Percentiles rank a stretch among this genome's conserved stretches.
phyloP scores from a whole-genome alignment of 202 grass and related monocot species.

The Bolboschoenoplectus hybrid region DNA sequence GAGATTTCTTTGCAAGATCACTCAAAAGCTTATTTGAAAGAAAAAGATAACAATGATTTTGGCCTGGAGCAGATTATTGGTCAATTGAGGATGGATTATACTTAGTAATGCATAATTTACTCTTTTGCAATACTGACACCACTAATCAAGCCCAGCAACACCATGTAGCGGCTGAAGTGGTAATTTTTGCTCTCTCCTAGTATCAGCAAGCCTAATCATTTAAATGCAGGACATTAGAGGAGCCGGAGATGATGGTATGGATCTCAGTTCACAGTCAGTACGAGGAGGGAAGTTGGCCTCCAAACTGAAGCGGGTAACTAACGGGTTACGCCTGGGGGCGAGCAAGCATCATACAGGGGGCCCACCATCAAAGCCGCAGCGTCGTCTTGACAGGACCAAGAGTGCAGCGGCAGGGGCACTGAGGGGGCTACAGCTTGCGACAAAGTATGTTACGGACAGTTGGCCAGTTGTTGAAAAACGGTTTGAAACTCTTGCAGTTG shows the following conservation, averaged over 20 bases:
- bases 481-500: slow-evolving; percentile 67
- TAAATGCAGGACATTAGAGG: slow-evolving; percentile 58
- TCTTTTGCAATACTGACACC: not conserved
- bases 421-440: slow-evolving; percentile 77
- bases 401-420: slow-evolving; percentile 67
- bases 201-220: not conserved
- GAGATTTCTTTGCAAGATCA: not conserved
- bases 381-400: slow-evolving; percentile 63
- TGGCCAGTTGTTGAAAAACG: slow-evolving; percentile 79
- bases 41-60: not conserved
- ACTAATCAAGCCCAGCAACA: not conserved
- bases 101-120: not conserved
- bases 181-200: not conserved
- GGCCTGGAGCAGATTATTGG: not conserved
- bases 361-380: slow-evolving; percentile 42
- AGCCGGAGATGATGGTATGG: slow-evolving; percentile 44
- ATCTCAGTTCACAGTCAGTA: slow-evolving; percentile 43
- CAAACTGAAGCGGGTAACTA: slow-evolving; percentile 56
- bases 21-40: not conserved
- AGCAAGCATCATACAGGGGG: slow-evolving; percentile 39
- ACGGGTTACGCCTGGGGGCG: slow-evolving; percentile 57
- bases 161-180: not conserved
- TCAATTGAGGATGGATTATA: not conserved
- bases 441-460: slow-evolving; percentile 64
- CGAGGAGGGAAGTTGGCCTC: slow-evolving; percentile 51